Base-by-base conservation (phyloP, 2,329 filamentous ascomycete genomes). In the Beauveria sp. region DNA sequence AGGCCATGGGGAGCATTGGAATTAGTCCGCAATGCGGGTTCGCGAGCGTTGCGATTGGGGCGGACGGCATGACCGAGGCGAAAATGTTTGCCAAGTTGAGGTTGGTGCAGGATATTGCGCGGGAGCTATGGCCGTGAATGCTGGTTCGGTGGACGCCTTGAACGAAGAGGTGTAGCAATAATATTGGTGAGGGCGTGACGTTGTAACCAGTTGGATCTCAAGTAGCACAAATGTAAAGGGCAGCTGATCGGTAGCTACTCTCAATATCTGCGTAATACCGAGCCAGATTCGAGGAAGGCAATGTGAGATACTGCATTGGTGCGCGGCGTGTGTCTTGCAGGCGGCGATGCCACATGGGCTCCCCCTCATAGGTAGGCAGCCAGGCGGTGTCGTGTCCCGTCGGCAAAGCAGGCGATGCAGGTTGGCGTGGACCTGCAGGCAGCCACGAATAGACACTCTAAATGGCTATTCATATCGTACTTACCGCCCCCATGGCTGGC, bases 31-130 rank as follows among this genome's bases (percentile, higher is more conserved):
- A 90, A 75, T 88, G 85, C 69, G 86, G 85, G 0, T 88, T 88
- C 70, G 88, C 88, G 3, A 89, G 84, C 66, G 86, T 90, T 67
- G 81, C 84, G 18, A 79, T 86, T 64, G 88, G 86, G 7, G 74
- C 73, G 1, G 89, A 91, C 68, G 79, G 81, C 43, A 80, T 90
- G 67, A 83, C 82, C 2, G 80, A 82, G 67, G 80, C 87, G 41
- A 87, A 85, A 66, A 90, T 90, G 87, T 80, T 85, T 72, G 83
- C 80, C 67, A 91, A 90, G 77, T 72, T 91, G 67, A 80, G 84
- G 75, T 75, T 91, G 62, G 87, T 90, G 37, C 80, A 84, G 62
- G 79, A 83, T 55, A 80, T 91, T 66, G 87, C 87, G 5, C 79
- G 85, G 67, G 80, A 84, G 61, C 78, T 91, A 44, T 91, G 88